phyloP scores from a whole-genome alignment of 2,329 filamentous ascomycete species.

The Cladosporium sp. region DNA sequence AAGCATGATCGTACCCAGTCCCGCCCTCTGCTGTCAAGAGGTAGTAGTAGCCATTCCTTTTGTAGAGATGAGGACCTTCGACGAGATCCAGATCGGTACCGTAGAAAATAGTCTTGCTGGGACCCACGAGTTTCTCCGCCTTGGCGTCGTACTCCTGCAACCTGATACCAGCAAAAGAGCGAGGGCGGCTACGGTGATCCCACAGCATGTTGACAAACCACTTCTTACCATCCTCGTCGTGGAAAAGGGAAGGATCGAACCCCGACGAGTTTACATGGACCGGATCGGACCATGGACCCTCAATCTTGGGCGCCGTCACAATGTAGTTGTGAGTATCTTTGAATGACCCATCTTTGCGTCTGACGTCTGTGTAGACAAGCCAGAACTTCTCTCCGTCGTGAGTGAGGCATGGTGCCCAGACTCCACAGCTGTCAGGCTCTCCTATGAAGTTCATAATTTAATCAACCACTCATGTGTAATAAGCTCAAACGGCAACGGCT shows the following conservation, averaged over 20 bases:
- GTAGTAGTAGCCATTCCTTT: constrained; percentile 57
- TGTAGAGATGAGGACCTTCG: constrained; percentile 56
- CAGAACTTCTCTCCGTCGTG: constrained; percentile 59
- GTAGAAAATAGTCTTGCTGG: constrained; percentile 13
- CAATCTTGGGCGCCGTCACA: constrained; percentile 45
- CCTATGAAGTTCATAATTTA: too few relatives aligned
- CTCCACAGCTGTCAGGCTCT: constrained; percentile 47
- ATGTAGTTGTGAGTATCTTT: constrained; percentile 64
- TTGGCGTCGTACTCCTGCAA: constrained; percentile 14
- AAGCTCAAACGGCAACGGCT: not conserved
- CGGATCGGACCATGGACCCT: constrained; percentile 54
- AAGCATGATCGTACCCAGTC: constrained; percentile 58
- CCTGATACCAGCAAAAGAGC: constrained; percentile 14
- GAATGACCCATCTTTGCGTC: constrained; percentile 63
- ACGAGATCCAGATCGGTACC: constrained; percentile 12
- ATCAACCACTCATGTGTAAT: too few relatives aligned
- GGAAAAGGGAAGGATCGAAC: constrained; percentile 49
- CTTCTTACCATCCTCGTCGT: constrained; percentile 13
- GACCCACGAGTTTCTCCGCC: constrained; percentile 11
- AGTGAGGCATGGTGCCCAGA: constrained; percentile 56
- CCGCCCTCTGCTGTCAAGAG: constrained; percentile 51
- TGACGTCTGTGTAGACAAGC: constrained; percentile 63
- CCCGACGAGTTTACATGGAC: constrained; percentile 56
- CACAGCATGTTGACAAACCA: constrained; percentile 16
- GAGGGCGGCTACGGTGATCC: constrained; percentile 15